These are phyloP conservation scores for Fusarium sulawesiense DNA, from an alignment of 2,329 filamentous ascomycete genomes.

Conservation along the genomic window DNA sequence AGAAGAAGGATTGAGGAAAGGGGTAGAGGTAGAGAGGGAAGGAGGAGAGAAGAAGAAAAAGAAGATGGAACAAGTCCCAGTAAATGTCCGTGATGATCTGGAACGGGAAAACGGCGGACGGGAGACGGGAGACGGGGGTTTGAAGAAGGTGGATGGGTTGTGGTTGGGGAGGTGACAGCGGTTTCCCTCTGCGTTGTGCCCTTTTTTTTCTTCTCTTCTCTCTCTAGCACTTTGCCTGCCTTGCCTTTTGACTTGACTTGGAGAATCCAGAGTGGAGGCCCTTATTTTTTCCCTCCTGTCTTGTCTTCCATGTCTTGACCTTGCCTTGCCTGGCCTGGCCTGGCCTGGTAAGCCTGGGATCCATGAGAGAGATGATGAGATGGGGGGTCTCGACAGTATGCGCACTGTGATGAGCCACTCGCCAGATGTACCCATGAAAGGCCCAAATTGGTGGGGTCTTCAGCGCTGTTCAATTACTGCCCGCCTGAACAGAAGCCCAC, in stretches of 20 bases:
- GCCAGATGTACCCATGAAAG: slow-evolving; percentile 9
- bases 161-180: slow-evolving; percentile 46
- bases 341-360: neutral
- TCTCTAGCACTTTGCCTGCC: slow-evolving; percentile 21
- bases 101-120: slow-evolving; percentile 44
- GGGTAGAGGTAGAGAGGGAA: slow-evolving; percentile 23
- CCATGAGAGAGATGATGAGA: slow-evolving; percentile 14
- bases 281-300: slow-evolving; percentile 34
- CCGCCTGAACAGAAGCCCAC: slow-evolving; percentile 30
- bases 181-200: slow-evolving; percentile 39
- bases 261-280: slow-evolving; percentile 37
- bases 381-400: slow-evolving; percentile 18
- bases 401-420: slow-evolving; percentile 33
- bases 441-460: slow-evolving; percentile 34
- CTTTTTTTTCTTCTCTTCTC: neutral
- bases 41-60: slow-evolving; percentile 29
- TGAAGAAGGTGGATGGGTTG: slow-evolving; percentile 34
- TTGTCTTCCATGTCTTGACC: neutral
- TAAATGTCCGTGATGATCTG: slow-evolving; percentile 44
- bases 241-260: slow-evolving; percentile 8
- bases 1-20: slow-evolving; percentile 28
- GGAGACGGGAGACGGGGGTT: slow-evolving; percentile 42
- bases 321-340: neutral
- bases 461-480: slow-evolving; percentile 30
- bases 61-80: slow-evolving; percentile 37